phyloP scores from a whole-genome alignment of 2,329 filamentous ascomycete genomes.

The Verticillium dahliae region DNA sequence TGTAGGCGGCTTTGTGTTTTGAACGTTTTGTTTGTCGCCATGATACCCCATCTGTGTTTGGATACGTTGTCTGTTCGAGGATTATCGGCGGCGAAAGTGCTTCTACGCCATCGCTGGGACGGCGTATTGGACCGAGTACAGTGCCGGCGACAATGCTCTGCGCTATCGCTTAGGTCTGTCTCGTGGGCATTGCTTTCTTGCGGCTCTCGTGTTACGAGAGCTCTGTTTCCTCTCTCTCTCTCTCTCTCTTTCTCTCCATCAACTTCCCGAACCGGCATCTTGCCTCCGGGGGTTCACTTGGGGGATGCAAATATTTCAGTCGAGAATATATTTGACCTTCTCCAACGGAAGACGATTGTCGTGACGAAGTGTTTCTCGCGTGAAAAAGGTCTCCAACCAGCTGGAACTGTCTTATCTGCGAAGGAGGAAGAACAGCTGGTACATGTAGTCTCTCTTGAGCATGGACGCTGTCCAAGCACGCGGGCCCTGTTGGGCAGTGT shows the following conservation, averaged over 20 bases:
- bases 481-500: no score
- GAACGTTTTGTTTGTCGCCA: slow-evolving; percentile 24
- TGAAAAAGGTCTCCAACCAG: neutral
- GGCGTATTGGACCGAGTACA: slow-evolving; percentile 37
- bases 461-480: no score
- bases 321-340: neutral
- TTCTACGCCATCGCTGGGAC: slow-evolving; percentile 40
- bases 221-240: neutral
- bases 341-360: neutral
- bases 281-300: neutral
- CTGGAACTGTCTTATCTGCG: no score
- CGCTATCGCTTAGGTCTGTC: slow-evolving; percentile 36
- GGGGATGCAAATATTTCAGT: neutral
- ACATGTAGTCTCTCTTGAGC: no score
- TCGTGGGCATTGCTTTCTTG: slow-evolving; percentile 9
- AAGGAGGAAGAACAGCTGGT: no score
- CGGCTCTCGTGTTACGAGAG: neutral
- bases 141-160: slow-evolving; percentile 44
- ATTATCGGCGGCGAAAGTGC: slow-evolving; percentile 33
- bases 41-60: slow-evolving; percentile 50
- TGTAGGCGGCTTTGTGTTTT: slow-evolving; percentile 8
- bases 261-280: neutral
- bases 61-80: slow-evolving; percentile 36
- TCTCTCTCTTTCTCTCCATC: neutral
- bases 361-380: no score